A percentile compares a stretch with the other conserved stretches of the same genome.
Conservation (phyloP, 2,329 filamentous ascomycete genomes). For the Aphanoascus verrucosus region DNA sequence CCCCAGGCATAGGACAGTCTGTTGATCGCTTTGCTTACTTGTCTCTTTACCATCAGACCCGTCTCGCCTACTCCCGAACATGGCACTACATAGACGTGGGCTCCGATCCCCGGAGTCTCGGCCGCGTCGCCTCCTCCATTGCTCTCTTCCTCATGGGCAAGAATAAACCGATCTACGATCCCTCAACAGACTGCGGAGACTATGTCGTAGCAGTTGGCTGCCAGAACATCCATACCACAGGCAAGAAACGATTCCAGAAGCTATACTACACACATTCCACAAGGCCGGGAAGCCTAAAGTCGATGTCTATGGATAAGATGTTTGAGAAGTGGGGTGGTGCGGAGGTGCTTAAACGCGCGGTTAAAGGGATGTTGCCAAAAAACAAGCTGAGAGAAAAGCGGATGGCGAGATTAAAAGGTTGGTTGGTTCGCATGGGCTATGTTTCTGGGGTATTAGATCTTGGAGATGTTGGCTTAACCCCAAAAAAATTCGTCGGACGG, state of each 20-base stretch:
- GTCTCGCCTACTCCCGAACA: slow-evolving; percentile 86
- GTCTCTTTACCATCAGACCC: slow-evolving; percentile 51
- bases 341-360: slow-evolving; percentile 82
- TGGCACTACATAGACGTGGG: slow-evolving; percentile 83
- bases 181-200: slow-evolving; percentile 96
- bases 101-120: slow-evolving; percentile 65
- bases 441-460: neutral
- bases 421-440: slow-evolving; percentile 20
- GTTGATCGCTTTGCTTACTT: neutral
- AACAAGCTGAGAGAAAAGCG: slow-evolving; percentile 83
- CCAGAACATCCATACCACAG: slow-evolving; percentile 73
- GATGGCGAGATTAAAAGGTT: slow-evolving; percentile 71
- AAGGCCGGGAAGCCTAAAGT: slow-evolving; percentile 71
- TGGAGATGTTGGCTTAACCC: neutral
- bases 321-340: slow-evolving; percentile 89
- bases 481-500: neutral
- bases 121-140: slow-evolving; percentile 78
- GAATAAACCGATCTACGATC: slow-evolving; percentile 96
- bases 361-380: slow-evolving; percentile 96
- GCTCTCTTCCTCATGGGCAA: slow-evolving; percentile 91
- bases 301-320: slow-evolving; percentile 88
- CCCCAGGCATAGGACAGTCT: neutral
- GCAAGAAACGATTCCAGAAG: slow-evolving; percentile 88
- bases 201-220: slow-evolving; percentile 94
- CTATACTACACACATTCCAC: slow-evolving; percentile 93